Conservation (phyloP, 257 asterid genomes). For the Solanum sitiens region DNA sequence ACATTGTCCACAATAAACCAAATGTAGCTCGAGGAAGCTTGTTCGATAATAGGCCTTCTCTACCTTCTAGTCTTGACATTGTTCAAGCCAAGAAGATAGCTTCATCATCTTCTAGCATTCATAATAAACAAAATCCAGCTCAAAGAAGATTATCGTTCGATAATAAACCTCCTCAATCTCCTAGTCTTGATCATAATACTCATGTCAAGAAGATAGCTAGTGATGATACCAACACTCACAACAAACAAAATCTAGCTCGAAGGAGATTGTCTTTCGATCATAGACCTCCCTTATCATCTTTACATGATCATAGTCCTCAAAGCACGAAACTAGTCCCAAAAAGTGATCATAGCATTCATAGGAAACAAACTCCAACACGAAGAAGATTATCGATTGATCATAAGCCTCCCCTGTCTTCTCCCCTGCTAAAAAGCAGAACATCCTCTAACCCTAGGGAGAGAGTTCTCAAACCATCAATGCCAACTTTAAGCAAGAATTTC, state of each 20-base stretch:
- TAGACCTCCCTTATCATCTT: constrained; percentile 28
- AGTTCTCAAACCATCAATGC: constrained; percentile 15
- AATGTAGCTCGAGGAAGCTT: constrained; percentile 33
- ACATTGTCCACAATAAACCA: background rate
- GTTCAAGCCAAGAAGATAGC: constrained; percentile 19
- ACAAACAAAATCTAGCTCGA: constrained; percentile 6
- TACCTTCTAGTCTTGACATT: constrained; percentile 15
- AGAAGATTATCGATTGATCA: constrained; percentile 45
- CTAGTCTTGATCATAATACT: background rate
- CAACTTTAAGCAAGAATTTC: constrained; percentile 12
- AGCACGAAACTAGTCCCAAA: constrained; percentile 15
- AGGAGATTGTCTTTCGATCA: constrained; percentile 45
- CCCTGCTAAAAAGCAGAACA: constrained; percentile 9
- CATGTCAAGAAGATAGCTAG: constrained; percentile 18
- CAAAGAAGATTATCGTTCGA: constrained; percentile 45
- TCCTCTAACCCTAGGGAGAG: constrained; percentile 26
- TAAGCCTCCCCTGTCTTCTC: constrained; percentile 33
- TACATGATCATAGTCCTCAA: background rate
- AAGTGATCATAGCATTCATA: background rate
- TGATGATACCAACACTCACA: background rate
- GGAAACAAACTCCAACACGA: constrained; percentile 5
- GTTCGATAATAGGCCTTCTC: constrained; percentile 31
- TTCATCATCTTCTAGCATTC: constrained; percentile 3
- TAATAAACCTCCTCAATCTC: constrained; percentile 25
- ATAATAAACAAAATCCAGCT: background rate